Conservation (phyloP, 148 eudicot genomes). For the Amaranthus palmeri region DNA sequence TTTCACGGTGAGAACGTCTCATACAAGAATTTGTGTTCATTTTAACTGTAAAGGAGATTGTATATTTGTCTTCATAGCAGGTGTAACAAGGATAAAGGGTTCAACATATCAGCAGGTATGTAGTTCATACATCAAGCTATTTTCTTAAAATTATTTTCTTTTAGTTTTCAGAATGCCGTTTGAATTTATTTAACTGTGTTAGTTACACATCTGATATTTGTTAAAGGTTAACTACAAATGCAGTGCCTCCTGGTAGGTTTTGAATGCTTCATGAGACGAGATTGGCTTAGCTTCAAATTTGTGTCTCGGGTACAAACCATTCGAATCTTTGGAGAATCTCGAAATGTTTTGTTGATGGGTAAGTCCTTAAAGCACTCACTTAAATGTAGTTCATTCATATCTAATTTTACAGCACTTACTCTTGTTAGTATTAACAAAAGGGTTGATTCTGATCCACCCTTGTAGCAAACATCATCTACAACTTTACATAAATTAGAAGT, state of each 20-base stretch:
- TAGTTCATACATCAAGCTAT: no score
- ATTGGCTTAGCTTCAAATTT: not conserved
- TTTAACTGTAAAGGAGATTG: no score
- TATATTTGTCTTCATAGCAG: constrained; percentile 4
- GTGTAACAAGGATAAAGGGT: not conserved
- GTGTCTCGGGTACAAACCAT: not conserved
- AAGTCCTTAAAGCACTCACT: no score
- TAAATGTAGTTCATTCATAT: no score
- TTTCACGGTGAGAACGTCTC: no score
- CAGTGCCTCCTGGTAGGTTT: constrained; percentile 11
- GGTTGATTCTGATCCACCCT: no score
- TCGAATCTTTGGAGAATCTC: not conserved
- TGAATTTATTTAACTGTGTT: not conserved
- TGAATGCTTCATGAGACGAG: constrained; percentile 6
- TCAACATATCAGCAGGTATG: not conserved
- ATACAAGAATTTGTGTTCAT: no score
- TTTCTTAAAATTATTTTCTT: not conserved
- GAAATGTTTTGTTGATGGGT: not conserved
- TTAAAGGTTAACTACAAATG: not conserved
- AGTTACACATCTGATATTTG: not conserved
- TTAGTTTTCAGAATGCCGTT: not conserved
- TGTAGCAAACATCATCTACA: no score
- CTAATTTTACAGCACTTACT: no score
- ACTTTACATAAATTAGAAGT: no score
- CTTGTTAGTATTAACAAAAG: no score